Evolutionary conservation across 2,329 filamentous ascomycete species (phyloP), one percentile per base, ranked within the genome.

Genomic region (Fusarium sp.): DNA sequence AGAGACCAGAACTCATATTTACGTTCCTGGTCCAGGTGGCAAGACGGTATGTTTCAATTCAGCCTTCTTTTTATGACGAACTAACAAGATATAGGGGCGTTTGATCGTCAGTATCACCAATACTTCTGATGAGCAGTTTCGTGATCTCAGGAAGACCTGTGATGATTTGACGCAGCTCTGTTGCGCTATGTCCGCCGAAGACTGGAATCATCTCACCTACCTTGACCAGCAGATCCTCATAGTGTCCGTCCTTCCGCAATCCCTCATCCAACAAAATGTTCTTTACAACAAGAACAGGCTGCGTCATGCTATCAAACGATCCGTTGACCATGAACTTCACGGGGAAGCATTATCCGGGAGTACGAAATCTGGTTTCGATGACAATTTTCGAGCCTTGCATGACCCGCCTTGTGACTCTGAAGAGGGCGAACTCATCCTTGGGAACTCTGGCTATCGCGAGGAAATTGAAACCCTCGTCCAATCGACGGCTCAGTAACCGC

Each of bases 61-160:
- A 8, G 9, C 17, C 14, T 27, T 17, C 26, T 15, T n/a, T 9
- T 7, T 26, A 14, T 9, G n/a, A 11, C 26, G 14, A 30, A 9
- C 32, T 62, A 42, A 64, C 56, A 37, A 7, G 8, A 45, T 64
- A 32, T 6, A 64, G 64, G 59, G 37, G 7, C 53, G 44, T 30
- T 23, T 65, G 17, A 20, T 38, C n/a, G 46, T 41, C 10, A 41
- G 9, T 26, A 60, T 40, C 45, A 32, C 6, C 18, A 44, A 14
- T 11, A 14, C 35, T 30, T 18, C 27, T 26, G 14, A 10, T 13
- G n/a, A 50, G n/a, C 42, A 53, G 15, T 44, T 67, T 20, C 18
- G 23, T 23, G 23, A 17, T 32, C 26, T 35, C 15, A 30, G 41
- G 17, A 52, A 26, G 11, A 50, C 55, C 12, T 52, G 42, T 37